Percentiles rank a stretch among this genome's conserved stretches.
Conservation (phyloP, 305 asterid genomes). For the Withania somnifera region DNA sequence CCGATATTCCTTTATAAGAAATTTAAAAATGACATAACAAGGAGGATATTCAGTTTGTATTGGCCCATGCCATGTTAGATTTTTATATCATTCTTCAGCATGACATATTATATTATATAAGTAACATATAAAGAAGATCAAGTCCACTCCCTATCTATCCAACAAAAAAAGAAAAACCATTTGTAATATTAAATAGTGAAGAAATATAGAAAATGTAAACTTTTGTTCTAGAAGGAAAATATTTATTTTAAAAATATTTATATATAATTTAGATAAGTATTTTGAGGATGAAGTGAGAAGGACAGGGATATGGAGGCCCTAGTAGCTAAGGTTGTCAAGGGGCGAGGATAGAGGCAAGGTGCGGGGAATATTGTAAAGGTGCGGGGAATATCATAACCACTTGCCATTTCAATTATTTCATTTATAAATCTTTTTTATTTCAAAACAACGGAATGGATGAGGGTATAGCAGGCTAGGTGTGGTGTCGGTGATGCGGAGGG, state of each 20-base stretch:
- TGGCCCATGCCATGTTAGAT: conserved; percentile 12
- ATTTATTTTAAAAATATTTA: background rate
- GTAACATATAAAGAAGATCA: conserved; percentile 36
- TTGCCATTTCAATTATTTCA: too few species aligned
- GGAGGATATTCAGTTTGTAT: conserved; percentile 5
- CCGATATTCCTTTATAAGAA: too few species aligned
- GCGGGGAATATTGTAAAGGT: too few species aligned
- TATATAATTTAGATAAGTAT: background rate
- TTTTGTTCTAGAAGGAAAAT: background rate
- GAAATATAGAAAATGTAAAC: background rate
- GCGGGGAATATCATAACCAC: too few species aligned
- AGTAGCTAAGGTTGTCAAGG: background rate
- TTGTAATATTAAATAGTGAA: background rate
- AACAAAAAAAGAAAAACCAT: background rate
- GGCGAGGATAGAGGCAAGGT: background rate
- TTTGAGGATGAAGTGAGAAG: background rate
- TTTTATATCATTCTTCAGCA: conserved; percentile 28
- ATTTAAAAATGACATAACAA: too few species aligned
- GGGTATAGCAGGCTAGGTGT: too few species aligned
- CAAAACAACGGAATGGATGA: too few species aligned
- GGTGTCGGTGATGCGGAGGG: too few species aligned
- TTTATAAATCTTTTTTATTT: too few species aligned
- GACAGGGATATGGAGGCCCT: background rate
- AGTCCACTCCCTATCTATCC: conserved; percentile 13
- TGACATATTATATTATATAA: conserved; percentile 3